Evolutionary conservation across 305 asterid species (phyloP).

Genomic region (Fraxinus sp.): DNA sequence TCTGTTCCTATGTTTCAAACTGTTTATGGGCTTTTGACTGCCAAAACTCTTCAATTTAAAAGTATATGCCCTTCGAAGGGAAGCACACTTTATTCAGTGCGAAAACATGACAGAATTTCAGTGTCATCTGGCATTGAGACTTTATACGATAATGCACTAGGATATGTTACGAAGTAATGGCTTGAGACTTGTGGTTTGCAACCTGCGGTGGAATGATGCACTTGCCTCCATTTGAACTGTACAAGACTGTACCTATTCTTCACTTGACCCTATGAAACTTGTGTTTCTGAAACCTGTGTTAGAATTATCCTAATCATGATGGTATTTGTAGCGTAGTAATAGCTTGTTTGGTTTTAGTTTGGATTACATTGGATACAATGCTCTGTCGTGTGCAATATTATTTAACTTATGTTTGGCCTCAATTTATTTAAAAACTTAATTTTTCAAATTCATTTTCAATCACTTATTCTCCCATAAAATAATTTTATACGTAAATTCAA

Average conservation of each 20-base stretch:
- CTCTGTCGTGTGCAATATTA: background rate
- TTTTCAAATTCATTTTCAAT: background rate
- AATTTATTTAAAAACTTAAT: no score
- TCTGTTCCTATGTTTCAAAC: background rate
- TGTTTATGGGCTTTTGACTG: background rate
- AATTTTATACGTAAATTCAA: no score
- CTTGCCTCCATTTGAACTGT: background rate
- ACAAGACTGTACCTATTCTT: background rate
- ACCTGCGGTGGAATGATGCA: background rate
- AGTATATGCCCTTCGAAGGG: background rate
- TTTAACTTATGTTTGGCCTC: background rate
- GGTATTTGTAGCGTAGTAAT: background rate
- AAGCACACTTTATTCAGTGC: background rate
- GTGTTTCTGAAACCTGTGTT: background rate
- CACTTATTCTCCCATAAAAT: no score
- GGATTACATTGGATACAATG: background rate
- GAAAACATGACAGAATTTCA: background rate
- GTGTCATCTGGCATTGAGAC: background rate
- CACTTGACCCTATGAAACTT: background rate
- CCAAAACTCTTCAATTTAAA: background rate
- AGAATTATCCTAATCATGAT: background rate
- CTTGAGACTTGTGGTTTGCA: background rate
- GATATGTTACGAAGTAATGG: background rate
- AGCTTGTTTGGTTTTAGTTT: background rate
- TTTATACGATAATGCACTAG: background rate